phyloP scores from a whole-genome alignment of 257 asterid species.

The Leptodermis oblonga region DNA sequence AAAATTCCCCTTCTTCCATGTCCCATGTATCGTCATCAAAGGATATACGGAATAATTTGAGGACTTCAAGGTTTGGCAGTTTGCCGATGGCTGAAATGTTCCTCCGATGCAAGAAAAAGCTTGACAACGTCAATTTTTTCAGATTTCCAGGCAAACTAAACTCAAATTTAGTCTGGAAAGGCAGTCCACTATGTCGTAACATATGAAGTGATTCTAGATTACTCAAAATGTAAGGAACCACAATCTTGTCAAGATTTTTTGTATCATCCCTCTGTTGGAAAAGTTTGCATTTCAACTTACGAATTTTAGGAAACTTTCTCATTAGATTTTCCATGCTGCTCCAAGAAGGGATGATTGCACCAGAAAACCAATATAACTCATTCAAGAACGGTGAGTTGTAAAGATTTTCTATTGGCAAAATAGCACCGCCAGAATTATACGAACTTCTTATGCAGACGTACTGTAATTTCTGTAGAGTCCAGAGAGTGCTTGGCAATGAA shows the following conservation, averaged over 20 bases:
- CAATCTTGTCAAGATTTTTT: not conserved
- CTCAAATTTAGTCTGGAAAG: not conserved
- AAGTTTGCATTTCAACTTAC: not conserved
- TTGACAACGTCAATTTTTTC: not conserved
- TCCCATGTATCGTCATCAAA: constrained; percentile 8
- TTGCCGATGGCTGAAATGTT: not conserved
- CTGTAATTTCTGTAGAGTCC: not conserved
- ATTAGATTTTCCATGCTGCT: not conserved
- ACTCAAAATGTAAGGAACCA: not conserved
- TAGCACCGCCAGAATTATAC: not conserved
- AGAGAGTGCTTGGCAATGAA: constrained; percentile 1
- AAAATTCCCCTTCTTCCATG: constrained; percentile 4
- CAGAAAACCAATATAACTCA: constrained; percentile 2
- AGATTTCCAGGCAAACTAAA: constrained; percentile 1
- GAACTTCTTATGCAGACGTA: not conserved
- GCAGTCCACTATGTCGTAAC: not conserved
- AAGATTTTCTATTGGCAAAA: not conserved
- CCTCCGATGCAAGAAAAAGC: not conserved
- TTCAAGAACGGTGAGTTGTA: not conserved
- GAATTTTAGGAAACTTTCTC: constrained; percentile 6
- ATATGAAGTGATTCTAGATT: constrained; percentile 8
- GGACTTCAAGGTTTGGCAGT: constrained; percentile 10
- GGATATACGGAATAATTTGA: not conserved
- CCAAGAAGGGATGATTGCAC: not conserved
- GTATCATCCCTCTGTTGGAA: not conserved